Conservation (phyloP, 257 asterid species). For the Solanum chilense region DNA sequence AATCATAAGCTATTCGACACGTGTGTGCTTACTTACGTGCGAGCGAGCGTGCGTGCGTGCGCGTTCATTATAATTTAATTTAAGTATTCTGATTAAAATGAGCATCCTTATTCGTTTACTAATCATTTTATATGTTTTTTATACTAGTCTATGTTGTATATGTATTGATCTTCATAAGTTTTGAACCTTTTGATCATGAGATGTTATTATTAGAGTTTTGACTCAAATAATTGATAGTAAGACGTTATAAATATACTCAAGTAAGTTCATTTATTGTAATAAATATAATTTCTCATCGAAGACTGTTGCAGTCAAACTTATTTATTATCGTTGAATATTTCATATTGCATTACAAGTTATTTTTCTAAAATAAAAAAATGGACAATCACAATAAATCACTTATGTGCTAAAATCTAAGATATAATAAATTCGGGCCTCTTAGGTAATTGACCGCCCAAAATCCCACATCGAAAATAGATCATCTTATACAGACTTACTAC, state of each 20-base stretch:
- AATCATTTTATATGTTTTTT: not conserved
- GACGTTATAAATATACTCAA: not conserved
- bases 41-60: too few species aligned
- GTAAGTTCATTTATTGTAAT: not conserved
- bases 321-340: not conserved
- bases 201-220: not conserved
- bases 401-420: not conserved
- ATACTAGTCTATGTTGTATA: not conserved
- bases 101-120: not conserved
- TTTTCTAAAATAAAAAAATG: not conserved
- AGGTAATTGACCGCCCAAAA: not conserved
- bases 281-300: not conserved
- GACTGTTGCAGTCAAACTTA: not conserved
- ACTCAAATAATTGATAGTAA: not conserved
- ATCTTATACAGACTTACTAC: not conserved
- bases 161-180: not conserved
- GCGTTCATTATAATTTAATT: too few species aligned
- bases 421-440: not conserved
- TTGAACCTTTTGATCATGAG: not conserved
- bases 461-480: not conserved
- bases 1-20: not conserved
- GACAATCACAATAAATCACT: not conserved
- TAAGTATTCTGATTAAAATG: too few species aligned
- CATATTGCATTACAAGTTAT: not conserved
- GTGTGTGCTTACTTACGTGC: too few species aligned